Conservation (phyloP, 73 alveolate species). For the Tetrahymena elliotti region DNA sequence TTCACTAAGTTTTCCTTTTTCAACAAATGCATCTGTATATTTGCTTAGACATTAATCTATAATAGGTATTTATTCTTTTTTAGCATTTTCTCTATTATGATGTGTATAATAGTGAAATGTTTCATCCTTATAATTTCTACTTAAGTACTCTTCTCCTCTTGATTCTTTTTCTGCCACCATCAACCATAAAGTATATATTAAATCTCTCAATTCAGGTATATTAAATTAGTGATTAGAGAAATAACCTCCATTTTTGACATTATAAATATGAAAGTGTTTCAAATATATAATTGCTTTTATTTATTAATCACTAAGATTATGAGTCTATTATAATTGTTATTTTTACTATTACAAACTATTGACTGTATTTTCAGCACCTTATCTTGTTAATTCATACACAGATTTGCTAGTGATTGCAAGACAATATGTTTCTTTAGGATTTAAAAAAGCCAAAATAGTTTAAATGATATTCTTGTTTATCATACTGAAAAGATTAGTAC, state of each 20-base stretch:
- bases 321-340: neutral
- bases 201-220: neutral
- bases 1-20: neutral
- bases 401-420: neutral
- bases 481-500: neutral
- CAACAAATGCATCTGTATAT: neutral
- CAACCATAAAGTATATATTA: neutral
- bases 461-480: neutral
- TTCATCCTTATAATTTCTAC: neutral
- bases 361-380: neutral
- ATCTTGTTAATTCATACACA: neutral
- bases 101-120: neutral
- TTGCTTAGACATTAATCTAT: neutral
- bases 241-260: neutral
- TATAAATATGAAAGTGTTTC: neutral
- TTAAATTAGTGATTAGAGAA: neutral
- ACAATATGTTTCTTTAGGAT: neutral
- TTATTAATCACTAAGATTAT: neutral
- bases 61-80: neutral
- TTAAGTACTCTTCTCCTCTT: neutral
- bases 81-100: neutral
- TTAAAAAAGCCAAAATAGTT: neutral
- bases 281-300: neutral
- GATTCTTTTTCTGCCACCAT: neutral
- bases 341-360: neutral